Base-by-base conservation (phyloP, 768 basidiomycete species). In the Boletus coccyginus region DNA sequence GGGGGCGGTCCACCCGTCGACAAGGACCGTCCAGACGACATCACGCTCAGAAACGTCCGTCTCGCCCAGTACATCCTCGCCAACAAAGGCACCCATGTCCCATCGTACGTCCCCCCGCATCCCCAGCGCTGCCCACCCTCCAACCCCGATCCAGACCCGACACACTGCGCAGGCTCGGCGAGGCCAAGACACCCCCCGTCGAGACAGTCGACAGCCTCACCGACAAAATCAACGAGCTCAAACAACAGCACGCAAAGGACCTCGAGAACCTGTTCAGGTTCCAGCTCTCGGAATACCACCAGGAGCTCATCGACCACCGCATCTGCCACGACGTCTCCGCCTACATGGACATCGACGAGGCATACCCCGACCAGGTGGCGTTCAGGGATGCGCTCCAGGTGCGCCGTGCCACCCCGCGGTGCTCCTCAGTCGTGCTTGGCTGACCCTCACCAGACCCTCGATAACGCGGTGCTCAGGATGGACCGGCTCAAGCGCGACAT, bases 61-160 rank as follows among this genome's bases (percentile, higher is more conserved):
- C 57, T 66, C 24, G 77, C 77, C 0, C 68, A 74, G 53, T 80
- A 69, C 58, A 65, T 79, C 21, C 61, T 82, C 24, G 73, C 73
- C 10, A 70, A 73, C 50, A 77, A 74, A 50, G 73, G 75, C 40
- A 52, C 69, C 44, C 66, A 67, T 11, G 69, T 79, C 10, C 77
- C 78, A 45, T 68, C 73, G 81, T 80, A 65, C 55, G 76, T 58
- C 8, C 12, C 5, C 27, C 4, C 6, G 21, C 21, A 21, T 17
- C 17, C 2, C 14, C 40, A 5, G 7, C 35, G 7, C 35, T 38
- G 27, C 8, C 21, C 24, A 13, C 29, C 4, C 14, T 11, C 19
- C 29, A 39, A 24, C 12, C 12, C 38, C 13, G 16, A 32, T n/a
- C 43, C 48, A 71, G 67, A 1, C 61, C 56, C 11, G 66, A 64